Evolutionary conservation across 768 basidiomycete species (phyloP).

Genomic region (Rhodotorula taiwanensis): DNA sequence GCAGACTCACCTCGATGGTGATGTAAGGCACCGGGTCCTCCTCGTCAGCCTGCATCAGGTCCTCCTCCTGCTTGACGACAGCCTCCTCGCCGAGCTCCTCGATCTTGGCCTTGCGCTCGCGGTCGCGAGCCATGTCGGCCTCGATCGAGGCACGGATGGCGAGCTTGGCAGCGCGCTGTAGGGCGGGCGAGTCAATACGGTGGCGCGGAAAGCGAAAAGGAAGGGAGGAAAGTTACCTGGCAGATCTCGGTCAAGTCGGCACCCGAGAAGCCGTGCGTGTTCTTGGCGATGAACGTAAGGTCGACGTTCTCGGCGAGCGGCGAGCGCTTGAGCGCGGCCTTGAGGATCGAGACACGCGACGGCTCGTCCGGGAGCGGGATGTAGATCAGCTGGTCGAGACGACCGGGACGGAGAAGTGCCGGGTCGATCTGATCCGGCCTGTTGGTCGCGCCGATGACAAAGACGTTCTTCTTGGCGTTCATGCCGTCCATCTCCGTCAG

Average conservation of each 20-base stretch:
- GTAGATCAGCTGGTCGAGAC: slow-evolving; percentile 98
- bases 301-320: slow-evolving; percentile 78
- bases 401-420: slow-evolving; percentile 89
- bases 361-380: slow-evolving; percentile 95
- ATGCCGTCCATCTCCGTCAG: slow-evolving; percentile 98
- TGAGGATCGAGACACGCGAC: slow-evolving; percentile 83
- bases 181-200: too few relatives aligned
- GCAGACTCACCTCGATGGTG: slow-evolving; percentile 73
- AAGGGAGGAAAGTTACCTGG: too few relatives aligned
- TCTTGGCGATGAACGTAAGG: slow-evolving; percentile 76
- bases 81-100: slow-evolving; percentile 63
- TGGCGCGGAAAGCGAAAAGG: too few relatives aligned
- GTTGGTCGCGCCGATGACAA: slow-evolving; percentile 83
- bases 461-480: slow-evolving; percentile 88
- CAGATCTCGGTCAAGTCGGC: slow-evolving; percentile 99
- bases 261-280: slow-evolving; percentile 96
- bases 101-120: slow-evolving; percentile 75
- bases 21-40: slow-evolving; percentile 73
- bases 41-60: slow-evolving; percentile 51
- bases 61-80: slow-evolving; percentile 63
- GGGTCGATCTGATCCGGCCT: slow-evolving; percentile 92
- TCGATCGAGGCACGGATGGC: slow-evolving; percentile 95
- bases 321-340: slow-evolving; percentile 82
- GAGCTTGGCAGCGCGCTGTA: slow-evolving; percentile 88
- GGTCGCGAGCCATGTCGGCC: slow-evolving; percentile 67